These are phyloP conservation scores for Neurospora sp. DNA, from an alignment of 495 filamentous ascomycete species.

Conservation along the genomic window DNA sequence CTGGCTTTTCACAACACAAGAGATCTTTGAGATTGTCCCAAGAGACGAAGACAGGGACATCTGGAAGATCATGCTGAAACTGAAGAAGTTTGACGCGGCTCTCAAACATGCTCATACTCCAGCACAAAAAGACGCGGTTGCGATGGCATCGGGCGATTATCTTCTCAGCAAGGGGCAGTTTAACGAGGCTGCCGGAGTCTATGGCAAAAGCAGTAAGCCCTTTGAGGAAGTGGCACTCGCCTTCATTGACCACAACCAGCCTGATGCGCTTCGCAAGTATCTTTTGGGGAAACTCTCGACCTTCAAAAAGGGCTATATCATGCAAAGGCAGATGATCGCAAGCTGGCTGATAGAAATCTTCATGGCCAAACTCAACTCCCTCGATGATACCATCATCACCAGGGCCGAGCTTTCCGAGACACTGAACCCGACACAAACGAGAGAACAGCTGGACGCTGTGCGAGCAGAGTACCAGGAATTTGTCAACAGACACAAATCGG, in stretches of 20 bases:
- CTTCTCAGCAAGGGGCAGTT: conserved; percentile 70
- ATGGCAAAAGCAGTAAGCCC: conserved; percentile 89
- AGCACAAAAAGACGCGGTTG: conserved; percentile 76
- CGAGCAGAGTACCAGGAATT: conserved; percentile 82
- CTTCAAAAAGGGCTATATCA: conserved; percentile 71
- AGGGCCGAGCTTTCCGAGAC: conserved; percentile 73
- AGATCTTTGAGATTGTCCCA: conserved; percentile 88
- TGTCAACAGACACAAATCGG: conserved; percentile 66
- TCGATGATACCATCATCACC: conserved; percentile 89
- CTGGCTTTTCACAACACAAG: conserved; percentile 84
- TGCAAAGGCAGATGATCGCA: conserved; percentile 93
- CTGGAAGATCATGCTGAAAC: conserved; percentile 81
- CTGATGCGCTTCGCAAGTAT: conserved; percentile 87
- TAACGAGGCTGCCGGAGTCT: conserved; percentile 76
- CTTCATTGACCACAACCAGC: conserved; percentile 81
- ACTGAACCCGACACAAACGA: conserved; percentile 56
- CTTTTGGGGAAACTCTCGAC: conserved; percentile 72
- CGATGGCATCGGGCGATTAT: conserved; percentile 82
- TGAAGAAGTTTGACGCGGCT: conserved; percentile 79
- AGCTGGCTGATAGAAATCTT: conserved; percentile 93
- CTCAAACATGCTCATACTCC: conserved; percentile 64
- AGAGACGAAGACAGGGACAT: conserved; percentile 86
- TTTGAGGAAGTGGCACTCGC: conserved; percentile 92
- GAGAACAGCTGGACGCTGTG: conserved; percentile 58
- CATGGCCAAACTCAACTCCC: conserved; percentile 91